These are phyloP conservation scores for Royoungia palumana DNA, from an alignment of 768 basidiomycete species.

Conservation along the genomic window DNA sequence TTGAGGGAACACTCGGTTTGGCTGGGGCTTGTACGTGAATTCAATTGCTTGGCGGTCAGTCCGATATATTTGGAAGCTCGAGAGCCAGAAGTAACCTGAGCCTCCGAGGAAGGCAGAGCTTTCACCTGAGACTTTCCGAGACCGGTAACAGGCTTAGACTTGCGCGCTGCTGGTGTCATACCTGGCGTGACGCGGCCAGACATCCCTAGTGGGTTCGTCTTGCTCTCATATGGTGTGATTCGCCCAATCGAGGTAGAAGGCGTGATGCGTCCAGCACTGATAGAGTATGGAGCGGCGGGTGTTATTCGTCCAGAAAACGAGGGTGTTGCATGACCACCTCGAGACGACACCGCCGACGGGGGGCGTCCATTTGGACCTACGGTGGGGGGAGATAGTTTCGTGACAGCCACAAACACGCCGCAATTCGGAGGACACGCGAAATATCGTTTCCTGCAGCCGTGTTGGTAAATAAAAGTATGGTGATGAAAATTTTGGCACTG, in stretches of 20 bases:
- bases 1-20: constrained; percentile 21
- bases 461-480: constrained; percentile 10
- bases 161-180: constrained; percentile 30
- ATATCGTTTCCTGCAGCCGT: constrained; percentile 61
- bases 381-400: constrained; percentile 79
- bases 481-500: background rate
- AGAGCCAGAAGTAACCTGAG: constrained; percentile 73
- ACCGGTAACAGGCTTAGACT: constrained; percentile 29
- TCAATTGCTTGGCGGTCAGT: constrained; percentile 82
- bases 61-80: constrained; percentile 81
- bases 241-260: constrained; percentile 52
- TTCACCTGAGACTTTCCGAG: constrained; percentile 33
- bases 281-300: constrained; percentile 38
- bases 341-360: constrained; percentile 76
- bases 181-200: constrained; percentile 51
- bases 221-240: constrained; percentile 31
- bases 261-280: constrained; percentile 49
- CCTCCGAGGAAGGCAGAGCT: constrained; percentile 25
- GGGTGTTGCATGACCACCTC: constrained; percentile 44
- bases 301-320: constrained; percentile 45
- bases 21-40: constrained; percentile 34
- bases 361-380: constrained; percentile 61
- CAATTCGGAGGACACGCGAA: constrained; percentile 82
- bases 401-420: constrained; percentile 84
- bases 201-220: constrained; percentile 26